phyloP scores from a whole-genome alignment of 176 grass and related monocot species.

The Phragmites australis region DNA sequence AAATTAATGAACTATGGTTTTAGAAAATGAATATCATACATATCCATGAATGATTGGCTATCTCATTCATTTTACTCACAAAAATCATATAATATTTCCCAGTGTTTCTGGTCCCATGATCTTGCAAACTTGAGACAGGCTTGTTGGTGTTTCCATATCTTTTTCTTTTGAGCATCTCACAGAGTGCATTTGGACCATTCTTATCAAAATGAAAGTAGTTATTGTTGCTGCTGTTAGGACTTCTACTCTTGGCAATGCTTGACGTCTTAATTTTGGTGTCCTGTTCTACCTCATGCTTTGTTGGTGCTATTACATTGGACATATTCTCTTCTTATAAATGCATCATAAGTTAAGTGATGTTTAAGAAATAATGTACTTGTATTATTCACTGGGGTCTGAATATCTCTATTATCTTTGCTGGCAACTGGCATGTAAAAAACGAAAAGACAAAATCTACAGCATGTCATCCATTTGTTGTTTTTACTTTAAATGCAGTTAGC shows the following conservation, averaged over 20 bases:
- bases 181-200: not conserved
- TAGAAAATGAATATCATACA: not conserved
- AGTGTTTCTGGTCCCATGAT: not conserved
- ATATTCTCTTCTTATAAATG: not conserved
- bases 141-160: not conserved
- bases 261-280: not conserved
- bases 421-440: not conserved
- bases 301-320: conserved; percentile 1
- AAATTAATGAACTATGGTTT: not conserved
- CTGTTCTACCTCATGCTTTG: not conserved
- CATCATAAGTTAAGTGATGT: not conserved
- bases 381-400: not conserved
- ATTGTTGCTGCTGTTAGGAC: not conserved
- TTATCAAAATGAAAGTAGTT: not conserved
- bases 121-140: not conserved
- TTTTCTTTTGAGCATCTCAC: not conserved
- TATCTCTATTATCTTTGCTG: not conserved
- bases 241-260: not conserved
- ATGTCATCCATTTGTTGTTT: not conserved
- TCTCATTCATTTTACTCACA: not conserved
- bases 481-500: not conserved
- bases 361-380: not conserved
- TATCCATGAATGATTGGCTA: not conserved
- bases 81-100: not conserved
- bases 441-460: not conserved